These are phyloP conservation scores for Pseudomonodictys pantanalensis DNA, from an alignment of 495 filamentous ascomycete species.

Conservation along the genomic window DNA sequence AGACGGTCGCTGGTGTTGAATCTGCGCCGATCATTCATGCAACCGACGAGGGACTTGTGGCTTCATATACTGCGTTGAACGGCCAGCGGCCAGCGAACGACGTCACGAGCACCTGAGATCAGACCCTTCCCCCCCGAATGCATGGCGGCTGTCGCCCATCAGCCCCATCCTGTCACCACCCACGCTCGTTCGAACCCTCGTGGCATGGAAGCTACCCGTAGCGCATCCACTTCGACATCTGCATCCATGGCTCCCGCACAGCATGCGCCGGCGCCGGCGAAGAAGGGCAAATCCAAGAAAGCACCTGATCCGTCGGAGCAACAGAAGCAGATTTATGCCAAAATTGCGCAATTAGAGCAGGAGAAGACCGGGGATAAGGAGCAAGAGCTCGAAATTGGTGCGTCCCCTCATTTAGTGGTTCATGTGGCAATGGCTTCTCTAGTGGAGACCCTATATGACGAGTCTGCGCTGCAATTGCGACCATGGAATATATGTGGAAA, in stretches of 20 bases:
- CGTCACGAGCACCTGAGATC: constrained; percentile 29
- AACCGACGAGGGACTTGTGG: neutral
- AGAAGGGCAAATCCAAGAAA: constrained; percentile 51
- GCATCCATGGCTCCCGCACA: constrained; percentile 34
- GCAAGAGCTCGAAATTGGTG: constrained; percentile 94
- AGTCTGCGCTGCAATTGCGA: too few relatives aligned
- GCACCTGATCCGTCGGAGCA: constrained; percentile 74
- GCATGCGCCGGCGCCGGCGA: constrained; percentile 45
- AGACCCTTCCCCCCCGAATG: constrained; percentile 6
- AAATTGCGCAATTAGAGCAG: constrained; percentile 91
- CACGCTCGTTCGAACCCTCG: constrained; percentile 21
- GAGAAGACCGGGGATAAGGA: constrained; percentile 92
- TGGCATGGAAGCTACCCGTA: constrained; percentile 31
- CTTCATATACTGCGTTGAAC: neutral
- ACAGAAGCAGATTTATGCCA: constrained; percentile 83
- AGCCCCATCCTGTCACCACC: constrained; percentile 21
- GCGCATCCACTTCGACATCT: constrained; percentile 31
- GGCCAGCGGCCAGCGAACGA: neutral
- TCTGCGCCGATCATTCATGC: neutral
- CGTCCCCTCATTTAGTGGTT: constrained; percentile 45
- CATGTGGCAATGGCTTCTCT: neutral
- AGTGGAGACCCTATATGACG: too few relatives aligned
- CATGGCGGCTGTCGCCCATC: constrained; percentile 34
- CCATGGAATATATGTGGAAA: too few relatives aligned
- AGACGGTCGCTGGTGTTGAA: neutral